Evolutionary conservation across 371 early-diverging fungal genomes (phyloP), one percentile per base, ranked within the genome.

Genomic region (Enterocytospora artemiae): DNA sequence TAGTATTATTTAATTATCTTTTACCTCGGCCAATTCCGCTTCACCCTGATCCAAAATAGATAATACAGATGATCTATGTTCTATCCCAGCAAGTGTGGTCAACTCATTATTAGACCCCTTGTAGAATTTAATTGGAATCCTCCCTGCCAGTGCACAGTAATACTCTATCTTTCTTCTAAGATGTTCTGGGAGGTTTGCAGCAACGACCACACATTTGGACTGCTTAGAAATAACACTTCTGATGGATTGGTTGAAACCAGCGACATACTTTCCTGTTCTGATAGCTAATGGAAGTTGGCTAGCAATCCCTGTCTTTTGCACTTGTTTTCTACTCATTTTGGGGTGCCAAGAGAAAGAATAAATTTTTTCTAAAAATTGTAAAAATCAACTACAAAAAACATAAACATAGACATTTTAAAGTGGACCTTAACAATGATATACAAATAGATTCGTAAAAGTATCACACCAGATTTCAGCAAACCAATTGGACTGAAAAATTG

Each of bases 11-110:
- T 9, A n/a, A 12, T 49, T 18, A 7, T 7, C 3, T 48, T 31
- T 33, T 18, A 3, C 16, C 20, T 60, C 61, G 4, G 28, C 53
- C 25, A 79, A 39, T 25, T 76, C 80, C 24, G 78, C 72, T 63
- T 79, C 78, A 32, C 80, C 80, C 22, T 65, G 73, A 50, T 79
- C 75, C 27, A 77, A 51, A 50, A 79, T 72, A 24, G 73, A 71
- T 28, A 79, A 68, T 16, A 77, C 77, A 34, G 76, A 77, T 55
- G 73, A 63, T 63, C 76, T 72, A 57, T 71, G 68, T 16, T 61
- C 44, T 30, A 65, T 54, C 30, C 71, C 75, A 51, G 72, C 63
- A 7, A 69, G 33, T 28, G 63, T 71, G 3, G 72, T 65, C 25
- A 79, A 53, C 18, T 76, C 78, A 53, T 76, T 75, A 59, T 79